Evolutionary conservation across 208 protist species (phyloP), one percentile per base, ranked within the genome.

Genomic region (Angomonas deanei): DNA sequence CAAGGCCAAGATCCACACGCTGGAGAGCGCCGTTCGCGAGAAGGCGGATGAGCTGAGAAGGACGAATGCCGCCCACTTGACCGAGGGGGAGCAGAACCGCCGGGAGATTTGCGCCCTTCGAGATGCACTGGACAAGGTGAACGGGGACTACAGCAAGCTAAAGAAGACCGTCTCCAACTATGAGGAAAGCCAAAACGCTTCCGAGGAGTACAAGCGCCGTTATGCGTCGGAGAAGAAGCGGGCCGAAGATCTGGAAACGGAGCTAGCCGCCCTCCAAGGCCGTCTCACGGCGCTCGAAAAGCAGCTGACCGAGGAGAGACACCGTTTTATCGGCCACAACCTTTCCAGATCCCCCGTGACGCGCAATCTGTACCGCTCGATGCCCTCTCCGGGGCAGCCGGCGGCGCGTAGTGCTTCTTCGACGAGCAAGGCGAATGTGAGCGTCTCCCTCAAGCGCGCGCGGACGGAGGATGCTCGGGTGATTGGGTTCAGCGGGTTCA

Each of bases 401-500:
- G 2, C 33, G 5, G 31, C 11, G 34, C 2, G 33, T 2, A 27
- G 26, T 10, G 23, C 57, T 5, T 56, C 50, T 6, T 56, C 50
- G 15, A 34, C 50, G 23, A 10, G 13, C 24, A 3, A 11, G n/a
- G 27, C 23, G n/a, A 56, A 11, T 11, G n/a, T 28, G 23, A 33
- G 28, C 13, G 27, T 24, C 3, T 56, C 82, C 0, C 38, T 83
- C 21, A 87, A 87, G 70, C 77, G 80, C 24, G 72, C 79, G 0
- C 86, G 84, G 38, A 91, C 86, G 2, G 80, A 85, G 39, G 84
- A 93, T 39, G 80, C 82, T 3, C 86, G 86, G 3, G 84, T 96
- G 0, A 80, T 96, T 28, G 81, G 86, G 31, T 86, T 92, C 55
- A 93, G 80, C 56, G 86, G 90, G n/a, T 92, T 96, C 53, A 80